Conservation (phyloP, 805 yeast species). For the Candida nanaspora region DNA sequence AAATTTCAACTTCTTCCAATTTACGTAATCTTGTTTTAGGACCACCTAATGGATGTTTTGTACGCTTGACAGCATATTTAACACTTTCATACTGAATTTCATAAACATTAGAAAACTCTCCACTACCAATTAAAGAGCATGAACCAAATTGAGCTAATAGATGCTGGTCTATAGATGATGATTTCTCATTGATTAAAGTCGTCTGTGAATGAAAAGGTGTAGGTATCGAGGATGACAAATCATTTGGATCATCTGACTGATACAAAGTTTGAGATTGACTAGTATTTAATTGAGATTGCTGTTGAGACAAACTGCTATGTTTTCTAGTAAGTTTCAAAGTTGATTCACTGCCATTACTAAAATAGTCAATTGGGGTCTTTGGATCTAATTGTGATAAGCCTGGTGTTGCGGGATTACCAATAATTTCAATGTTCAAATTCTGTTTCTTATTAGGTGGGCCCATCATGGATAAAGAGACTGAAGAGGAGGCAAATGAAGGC, state of each 20-base stretch:
- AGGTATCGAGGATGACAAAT: constrained; percentile 8
- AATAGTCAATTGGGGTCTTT: constrained; percentile 21
- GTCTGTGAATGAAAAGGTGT: constrained; percentile 4
- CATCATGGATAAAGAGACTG: background rate
- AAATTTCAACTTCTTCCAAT: constrained; percentile 72
- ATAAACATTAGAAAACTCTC: constrained; percentile 87
- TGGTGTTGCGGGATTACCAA: constrained; percentile 1
- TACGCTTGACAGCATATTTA: constrained; percentile 82
- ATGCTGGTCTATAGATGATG: constrained; percentile 31
- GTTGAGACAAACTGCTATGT: constrained; percentile 1
- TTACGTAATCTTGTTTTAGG: constrained; percentile 55
- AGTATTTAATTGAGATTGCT: constrained; percentile 4
- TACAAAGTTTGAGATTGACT: background rate
- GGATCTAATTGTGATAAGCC: constrained; percentile 12
- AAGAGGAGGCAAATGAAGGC: background rate
- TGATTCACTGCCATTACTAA: constrained; percentile 6
- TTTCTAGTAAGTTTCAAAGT: background rate
- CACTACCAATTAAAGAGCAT: constrained; percentile 68
- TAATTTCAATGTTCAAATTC: background rate
- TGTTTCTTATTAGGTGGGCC: constrained; percentile 3
- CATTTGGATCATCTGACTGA: constrained; percentile 2
- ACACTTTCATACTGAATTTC: constrained; percentile 63
- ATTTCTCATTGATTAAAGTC: background rate
- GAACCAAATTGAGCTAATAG: constrained; percentile 49
- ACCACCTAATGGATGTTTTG: constrained; percentile 57